These are phyloP conservation scores for Triticum urartu DNA, from an alignment of 176 grass and related monocot genomes.

Conservation along the genomic window DNA sequence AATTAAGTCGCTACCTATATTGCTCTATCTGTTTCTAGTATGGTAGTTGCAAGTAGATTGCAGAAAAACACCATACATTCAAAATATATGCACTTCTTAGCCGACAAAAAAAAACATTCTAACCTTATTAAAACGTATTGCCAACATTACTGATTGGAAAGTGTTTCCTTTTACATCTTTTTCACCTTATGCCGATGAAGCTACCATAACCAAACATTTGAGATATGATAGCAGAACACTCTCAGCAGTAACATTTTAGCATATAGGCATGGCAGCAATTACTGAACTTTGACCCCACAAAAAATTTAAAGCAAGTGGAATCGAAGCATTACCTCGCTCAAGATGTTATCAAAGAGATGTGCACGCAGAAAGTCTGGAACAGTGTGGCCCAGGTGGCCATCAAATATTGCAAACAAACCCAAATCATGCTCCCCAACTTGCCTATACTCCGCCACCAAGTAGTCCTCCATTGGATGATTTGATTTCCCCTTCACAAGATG, in stretches of 20 bases:
- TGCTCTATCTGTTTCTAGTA: constrained; percentile 19
- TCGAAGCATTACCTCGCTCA: constrained; percentile 73
- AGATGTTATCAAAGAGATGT: constrained; percentile 91
- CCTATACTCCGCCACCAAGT: constrained; percentile 80
- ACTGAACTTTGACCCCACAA: not conserved
- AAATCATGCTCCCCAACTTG: constrained; percentile 60
- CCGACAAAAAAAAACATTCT: not conserved
- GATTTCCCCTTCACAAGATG: constrained; percentile 93
- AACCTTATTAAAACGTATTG: not conserved
- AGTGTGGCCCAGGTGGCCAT: constrained; percentile 83
- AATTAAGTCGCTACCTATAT: not conserved
- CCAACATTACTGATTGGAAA: not conserved
- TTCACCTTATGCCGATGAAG: not conserved
- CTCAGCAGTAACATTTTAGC: constrained; percentile 5
- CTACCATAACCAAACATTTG: constrained; percentile 20
- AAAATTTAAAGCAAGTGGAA: constrained; percentile 1
- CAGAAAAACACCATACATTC: not conserved
- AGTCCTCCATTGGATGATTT: constrained; percentile 91
- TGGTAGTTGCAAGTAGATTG: constrained; percentile 6
- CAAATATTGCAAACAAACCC: constrained; percentile 91
- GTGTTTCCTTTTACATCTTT: not conserved
- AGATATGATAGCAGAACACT: not conserved
- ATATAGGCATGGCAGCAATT: not conserved
- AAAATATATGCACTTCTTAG: constrained; percentile 18
- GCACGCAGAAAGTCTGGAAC: constrained; percentile 67